Percentiles rank a stretch among this genome's conserved stretches.
These are phyloP conservation scores for Dactylellina parvicollis DNA, from an alignment of 2,329 filamentous ascomycete species.

Conservation along the genomic window DNA sequence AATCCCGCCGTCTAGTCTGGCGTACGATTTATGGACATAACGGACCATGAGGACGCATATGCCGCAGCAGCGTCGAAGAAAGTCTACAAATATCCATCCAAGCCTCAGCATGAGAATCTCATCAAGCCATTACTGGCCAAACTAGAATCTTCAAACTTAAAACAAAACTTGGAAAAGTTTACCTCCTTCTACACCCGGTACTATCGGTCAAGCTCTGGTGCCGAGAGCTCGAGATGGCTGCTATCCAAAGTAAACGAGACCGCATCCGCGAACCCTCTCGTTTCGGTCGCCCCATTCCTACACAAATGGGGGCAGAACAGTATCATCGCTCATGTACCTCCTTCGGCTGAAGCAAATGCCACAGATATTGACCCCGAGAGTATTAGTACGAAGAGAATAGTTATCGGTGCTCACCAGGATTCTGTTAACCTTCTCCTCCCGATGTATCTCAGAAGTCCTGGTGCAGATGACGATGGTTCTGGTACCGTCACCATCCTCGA, in stretches of 20 bases:
- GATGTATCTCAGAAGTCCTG: slow-evolving; percentile 82
- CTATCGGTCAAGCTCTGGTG: slow-evolving; percentile 75
- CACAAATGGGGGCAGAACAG: slow-evolving; percentile 91
- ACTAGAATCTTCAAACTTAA: slow-evolving; percentile 80
- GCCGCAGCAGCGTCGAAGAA: slow-evolving; percentile 60
- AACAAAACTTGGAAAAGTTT: slow-evolving; percentile 78
- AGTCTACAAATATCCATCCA: slow-evolving; percentile 73
- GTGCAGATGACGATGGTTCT: slow-evolving; percentile 94
- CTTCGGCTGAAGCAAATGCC: slow-evolving; percentile 1
- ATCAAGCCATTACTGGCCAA: slow-evolving; percentile 74
- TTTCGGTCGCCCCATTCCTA: slow-evolving; percentile 68
- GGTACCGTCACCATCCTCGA: slow-evolving; percentile 95
- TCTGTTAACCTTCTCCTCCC: slow-evolving; percentile 93
- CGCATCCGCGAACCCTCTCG: slow-evolving; percentile 66
- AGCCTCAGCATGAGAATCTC: slow-evolving; percentile 72
- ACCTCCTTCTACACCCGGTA: slow-evolving; percentile 78
- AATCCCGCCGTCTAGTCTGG: slow-evolving; percentile 72
- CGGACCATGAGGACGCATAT: slow-evolving; percentile 75
- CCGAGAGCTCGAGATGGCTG: slow-evolving; percentile 88
- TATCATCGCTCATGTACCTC: slow-evolving; percentile 87
- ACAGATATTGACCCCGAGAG: slow-evolving; percentile 2
- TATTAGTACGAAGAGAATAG: slow-evolving; percentile 32
- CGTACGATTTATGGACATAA: slow-evolving; percentile 93
- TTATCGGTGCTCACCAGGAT: slow-evolving; percentile 80
- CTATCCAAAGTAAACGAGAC: slow-evolving; percentile 77